phyloP scores from a whole-genome alignment of 2,329 filamentous ascomycete genomes.

The Trichophyton simii region DNA sequence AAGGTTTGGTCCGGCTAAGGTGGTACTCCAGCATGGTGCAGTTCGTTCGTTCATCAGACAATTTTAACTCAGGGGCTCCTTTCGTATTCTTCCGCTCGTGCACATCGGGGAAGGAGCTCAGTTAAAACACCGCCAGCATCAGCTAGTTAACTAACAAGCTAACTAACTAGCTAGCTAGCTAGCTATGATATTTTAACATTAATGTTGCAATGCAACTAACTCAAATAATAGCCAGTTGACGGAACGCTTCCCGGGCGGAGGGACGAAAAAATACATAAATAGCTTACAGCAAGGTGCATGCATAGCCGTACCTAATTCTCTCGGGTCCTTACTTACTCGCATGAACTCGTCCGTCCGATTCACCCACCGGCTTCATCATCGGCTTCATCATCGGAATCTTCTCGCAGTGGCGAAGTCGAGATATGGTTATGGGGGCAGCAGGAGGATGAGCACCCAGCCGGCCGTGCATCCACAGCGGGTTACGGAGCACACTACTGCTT shows the following conservation, averaged over 20 bases:
- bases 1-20: not conserved
- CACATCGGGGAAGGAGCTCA: not conserved
- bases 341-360: no score
- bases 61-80: not conserved
- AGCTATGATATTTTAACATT: no score
- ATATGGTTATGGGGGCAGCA: not conserved
- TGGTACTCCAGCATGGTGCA: not conserved
- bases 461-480: not conserved
- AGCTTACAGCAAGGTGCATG: no score
- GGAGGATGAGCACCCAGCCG: not conserved
- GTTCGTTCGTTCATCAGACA: not conserved
- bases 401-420: no score
- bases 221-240: no score
- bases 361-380: no score
- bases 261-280: not conserved
- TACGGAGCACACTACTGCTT: not conserved
- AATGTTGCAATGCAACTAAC: no score
- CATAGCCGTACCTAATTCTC: not conserved
- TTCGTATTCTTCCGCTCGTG: slow-evolving; percentile 4
- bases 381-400: no score
- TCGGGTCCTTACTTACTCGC: not conserved
- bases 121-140: no score
- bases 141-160: no score
- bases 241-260: no score
- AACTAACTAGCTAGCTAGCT: no score